Conservation (phyloP, 139 green algal species). For the Chlorella sp. region DNA sequence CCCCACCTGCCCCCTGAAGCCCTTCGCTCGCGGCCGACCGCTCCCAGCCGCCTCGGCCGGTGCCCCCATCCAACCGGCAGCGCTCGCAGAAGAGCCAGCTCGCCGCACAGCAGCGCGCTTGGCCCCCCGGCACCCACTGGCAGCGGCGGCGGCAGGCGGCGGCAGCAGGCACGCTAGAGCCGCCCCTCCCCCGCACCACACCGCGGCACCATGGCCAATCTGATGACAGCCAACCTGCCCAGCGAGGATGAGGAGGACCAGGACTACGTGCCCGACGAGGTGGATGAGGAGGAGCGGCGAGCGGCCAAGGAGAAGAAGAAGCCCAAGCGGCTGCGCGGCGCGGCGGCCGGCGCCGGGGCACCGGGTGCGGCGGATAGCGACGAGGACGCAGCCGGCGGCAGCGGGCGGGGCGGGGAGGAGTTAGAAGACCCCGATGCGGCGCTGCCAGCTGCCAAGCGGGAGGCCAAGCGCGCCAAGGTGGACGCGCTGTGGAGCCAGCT, state of each 20-base stretch:
- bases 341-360: background rate
- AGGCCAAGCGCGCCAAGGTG: conserved; percentile 54
- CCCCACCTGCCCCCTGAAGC: too few species aligned
- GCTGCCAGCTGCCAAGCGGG: conserved; percentile 26
- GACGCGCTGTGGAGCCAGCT: conserved; percentile 58
- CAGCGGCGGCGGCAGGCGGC: background rate
- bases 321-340: conserved; percentile 36
- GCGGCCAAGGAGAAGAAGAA: conserved; percentile 36
- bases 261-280: conserved; percentile 70
- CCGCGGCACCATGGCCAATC: conserved; percentile 31
- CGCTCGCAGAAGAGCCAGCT: too few species aligned
- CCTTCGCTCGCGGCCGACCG: too few species aligned
- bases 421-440: conserved; percentile 3
- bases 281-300: conserved; percentile 39
- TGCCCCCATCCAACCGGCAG: too few species aligned
- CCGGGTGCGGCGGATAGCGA: conserved; percentile 7
- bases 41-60: too few species aligned
- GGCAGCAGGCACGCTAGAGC: background rate
- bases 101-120: too few species aligned
- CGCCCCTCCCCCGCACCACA: background rate
- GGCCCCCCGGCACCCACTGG: too few species aligned
- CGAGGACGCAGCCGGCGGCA: background rate
- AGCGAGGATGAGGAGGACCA: conserved; percentile 78
- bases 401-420: background rate
- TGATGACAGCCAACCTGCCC: conserved; percentile 55